Percentiles rank a stretch among this genome's conserved stretches.
These are phyloP conservation scores for Paraphoma chrysanthemicola DNA, from an alignment of 2,329 filamentous ascomycete species.

Conservation along the genomic window DNA sequence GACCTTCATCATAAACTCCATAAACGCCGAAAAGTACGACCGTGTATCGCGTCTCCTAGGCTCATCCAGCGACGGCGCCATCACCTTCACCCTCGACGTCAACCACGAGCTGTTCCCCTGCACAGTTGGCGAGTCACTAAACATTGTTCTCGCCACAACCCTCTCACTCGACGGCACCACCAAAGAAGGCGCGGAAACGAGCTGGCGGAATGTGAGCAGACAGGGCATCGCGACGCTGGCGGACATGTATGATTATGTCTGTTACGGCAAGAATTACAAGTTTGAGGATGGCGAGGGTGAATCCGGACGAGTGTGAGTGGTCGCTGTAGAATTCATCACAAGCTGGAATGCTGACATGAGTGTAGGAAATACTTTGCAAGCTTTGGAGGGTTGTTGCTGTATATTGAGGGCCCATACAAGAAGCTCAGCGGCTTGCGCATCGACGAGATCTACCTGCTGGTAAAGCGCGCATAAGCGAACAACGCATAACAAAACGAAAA, in stretches of 20 bases:
- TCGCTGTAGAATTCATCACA: background rate
- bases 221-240: constrained; percentile 63
- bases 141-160: constrained; percentile 83
- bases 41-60: constrained; percentile 86
- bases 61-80: constrained; percentile 77
- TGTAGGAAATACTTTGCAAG: constrained; percentile 89
- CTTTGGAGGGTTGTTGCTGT: constrained; percentile 90
- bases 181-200: constrained; percentile 59
- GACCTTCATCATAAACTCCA: constrained; percentile 79
- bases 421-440: constrained; percentile 91
- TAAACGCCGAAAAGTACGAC: constrained; percentile 91
- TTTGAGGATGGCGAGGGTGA: constrained; percentile 85
- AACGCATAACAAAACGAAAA: constrained; percentile 13
- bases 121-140: constrained; percentile 74
- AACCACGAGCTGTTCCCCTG: constrained; percentile 92
- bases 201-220: constrained; percentile 72
- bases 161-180: constrained; percentile 80
- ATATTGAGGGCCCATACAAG: constrained; percentile 91
- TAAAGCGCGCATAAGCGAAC: constrained; percentile 75
- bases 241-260: constrained; percentile 87
- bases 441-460: constrained; percentile 89
- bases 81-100: constrained; percentile 85
- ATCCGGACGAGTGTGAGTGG: constrained; percentile 74
- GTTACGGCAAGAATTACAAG: constrained; percentile 86
- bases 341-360: constrained; percentile 27